A percentile compares a stretch with the other conserved stretches of the same genome.
Evolutionary conservation across 306 rosid genomes (phyloP).

Genomic region (Styphnolobium japonicum): DNA sequence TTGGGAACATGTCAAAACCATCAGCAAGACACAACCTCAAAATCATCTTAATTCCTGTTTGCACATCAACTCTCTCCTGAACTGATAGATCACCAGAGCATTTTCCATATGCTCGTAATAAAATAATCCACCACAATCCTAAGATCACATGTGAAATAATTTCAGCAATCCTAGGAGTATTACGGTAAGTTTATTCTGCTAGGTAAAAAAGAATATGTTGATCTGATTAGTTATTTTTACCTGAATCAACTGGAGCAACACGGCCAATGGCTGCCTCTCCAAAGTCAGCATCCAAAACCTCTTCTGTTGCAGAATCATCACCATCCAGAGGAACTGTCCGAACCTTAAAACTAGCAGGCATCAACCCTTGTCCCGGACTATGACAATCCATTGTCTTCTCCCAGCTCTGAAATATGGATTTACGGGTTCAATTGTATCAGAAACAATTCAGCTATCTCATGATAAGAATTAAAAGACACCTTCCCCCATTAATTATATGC

Average conservation of each 20-base stretch:
- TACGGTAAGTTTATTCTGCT: neutral
- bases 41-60: slow-evolving; percentile 90
- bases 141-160: slow-evolving; percentile 19
- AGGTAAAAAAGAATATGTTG: neutral
- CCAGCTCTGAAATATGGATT: slow-evolving; percentile 69
- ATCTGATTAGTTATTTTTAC: slow-evolving; percentile 37
- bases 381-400: slow-evolving; percentile 94
- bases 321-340: slow-evolving; percentile 81
- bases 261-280: slow-evolving; percentile 98
- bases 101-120: slow-evolving; percentile 83
- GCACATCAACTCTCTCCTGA: slow-evolving; percentile 93
- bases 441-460: slow-evolving; percentile 18
- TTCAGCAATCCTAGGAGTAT: slow-evolving; percentile 13
- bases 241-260: slow-evolving; percentile 92
- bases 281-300: slow-evolving; percentile 88
- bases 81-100: slow-evolving; percentile 76
- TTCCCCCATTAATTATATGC: neutral
- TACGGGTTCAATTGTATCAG: neutral
- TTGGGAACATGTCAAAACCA: slow-evolving; percentile 95
- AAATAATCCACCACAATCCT: slow-evolving; percentile 96
- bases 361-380: slow-evolving; percentile 92
- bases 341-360: slow-evolving; percentile 94
- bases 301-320: slow-evolving; percentile 80
- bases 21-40: slow-evolving; percentile 79
- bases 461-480: neutral